Evolutionary conservation across 75 land plant species (phyloP).

Genomic region (Sequoiadendron giganteum): DNA sequence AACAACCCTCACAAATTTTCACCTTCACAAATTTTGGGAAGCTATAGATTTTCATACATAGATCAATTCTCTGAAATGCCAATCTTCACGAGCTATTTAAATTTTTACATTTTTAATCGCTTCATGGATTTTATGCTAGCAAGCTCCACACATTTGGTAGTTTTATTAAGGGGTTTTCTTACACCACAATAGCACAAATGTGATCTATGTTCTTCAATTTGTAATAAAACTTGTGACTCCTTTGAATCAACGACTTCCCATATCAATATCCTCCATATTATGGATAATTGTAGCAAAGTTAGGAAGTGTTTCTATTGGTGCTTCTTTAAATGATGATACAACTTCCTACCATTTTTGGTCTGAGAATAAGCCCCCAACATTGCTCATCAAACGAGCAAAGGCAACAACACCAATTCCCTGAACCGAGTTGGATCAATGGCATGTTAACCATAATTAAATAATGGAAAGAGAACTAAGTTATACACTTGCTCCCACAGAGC

Average conservation of each 20-base stretch:
- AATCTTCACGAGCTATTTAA: too few species aligned
- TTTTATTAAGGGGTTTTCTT: too few species aligned
- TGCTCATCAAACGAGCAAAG: slow-evolving; percentile 91
- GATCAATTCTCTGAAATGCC: too few species aligned
- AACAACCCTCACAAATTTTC: too few species aligned
- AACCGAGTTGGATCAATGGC: slow-evolving; percentile 84
- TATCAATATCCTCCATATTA: slow-evolving; percentile 29
- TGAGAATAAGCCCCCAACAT: slow-evolving; percentile 80
- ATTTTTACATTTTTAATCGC: too few species aligned
- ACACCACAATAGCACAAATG: too few species aligned
- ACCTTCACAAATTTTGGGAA: too few species aligned
- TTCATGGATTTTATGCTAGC: too few species aligned
- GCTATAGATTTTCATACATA: too few species aligned
- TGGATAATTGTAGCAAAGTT: slow-evolving; percentile 62
- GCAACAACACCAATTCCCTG: slow-evolving; percentile 90
- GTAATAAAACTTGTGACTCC: too few species aligned
- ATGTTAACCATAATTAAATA: slow-evolving; percentile 95
- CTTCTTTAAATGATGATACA: slow-evolving; percentile 72
- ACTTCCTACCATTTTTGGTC: slow-evolving; percentile 95
- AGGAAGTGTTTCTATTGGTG: slow-evolving; percentile 80
- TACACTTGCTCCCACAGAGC: slow-evolving; percentile 96
- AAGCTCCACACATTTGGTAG: too few species aligned
- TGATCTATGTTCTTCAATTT: too few species aligned
- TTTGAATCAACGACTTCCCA: neutral
- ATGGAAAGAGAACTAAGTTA: slow-evolving; percentile 91